Percentiles rank a stretch among this genome's conserved stretches.
Evolutionary conservation across 108 stramenopile genomes (phyloP).

Genomic region (Pseudonitzschia pungens): DNA sequence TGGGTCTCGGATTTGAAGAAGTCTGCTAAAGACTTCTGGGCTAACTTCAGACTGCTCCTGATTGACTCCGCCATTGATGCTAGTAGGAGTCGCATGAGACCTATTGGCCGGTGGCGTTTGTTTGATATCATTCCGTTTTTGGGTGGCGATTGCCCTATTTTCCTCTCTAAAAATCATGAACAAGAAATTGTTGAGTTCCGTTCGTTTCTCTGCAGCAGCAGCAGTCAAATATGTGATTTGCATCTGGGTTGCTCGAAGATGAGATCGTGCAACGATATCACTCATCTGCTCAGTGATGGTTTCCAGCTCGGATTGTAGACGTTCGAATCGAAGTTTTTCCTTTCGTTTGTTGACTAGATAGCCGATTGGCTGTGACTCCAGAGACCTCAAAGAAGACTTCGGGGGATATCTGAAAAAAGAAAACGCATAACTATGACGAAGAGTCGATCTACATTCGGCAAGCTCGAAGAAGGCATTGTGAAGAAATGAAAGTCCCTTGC

Average conservation of each 20-base stretch:
- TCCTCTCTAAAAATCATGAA: conserved; percentile 44
- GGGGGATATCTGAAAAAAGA: conserved; percentile 49
- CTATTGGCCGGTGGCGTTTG: not conserved
- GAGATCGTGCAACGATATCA: conserved; percentile 62
- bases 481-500: conserved; percentile 52
- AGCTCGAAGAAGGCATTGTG: conserved; percentile 60
- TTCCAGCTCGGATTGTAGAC: conserved; percentile 60
- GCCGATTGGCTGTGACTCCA: not conserved
- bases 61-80: not conserved
- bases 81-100: not conserved
- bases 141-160: conserved; percentile 22
- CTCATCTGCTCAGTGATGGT: conserved; percentile 61
- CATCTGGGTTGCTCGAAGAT: conserved; percentile 52
- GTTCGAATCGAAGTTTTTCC: conserved; percentile 54
- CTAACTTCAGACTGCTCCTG: not conserved
- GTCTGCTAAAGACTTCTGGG: not conserved
- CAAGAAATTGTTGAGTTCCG: conserved; percentile 48
- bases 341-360: conserved; percentile 12
- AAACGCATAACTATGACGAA: conserved; percentile 58
- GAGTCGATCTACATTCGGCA: conserved; percentile 48
- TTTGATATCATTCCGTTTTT: conserved; percentile 12
- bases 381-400: not conserved
- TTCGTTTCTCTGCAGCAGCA: conserved; percentile 42
- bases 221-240: conserved; percentile 56
- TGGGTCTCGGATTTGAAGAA: not conserved